Evolutionary conservation across 352 stramenopile genomes (phyloP), one percentile per base, ranked within the genome.

Genomic region (Phytophthora macrochlamydospora): DNA sequence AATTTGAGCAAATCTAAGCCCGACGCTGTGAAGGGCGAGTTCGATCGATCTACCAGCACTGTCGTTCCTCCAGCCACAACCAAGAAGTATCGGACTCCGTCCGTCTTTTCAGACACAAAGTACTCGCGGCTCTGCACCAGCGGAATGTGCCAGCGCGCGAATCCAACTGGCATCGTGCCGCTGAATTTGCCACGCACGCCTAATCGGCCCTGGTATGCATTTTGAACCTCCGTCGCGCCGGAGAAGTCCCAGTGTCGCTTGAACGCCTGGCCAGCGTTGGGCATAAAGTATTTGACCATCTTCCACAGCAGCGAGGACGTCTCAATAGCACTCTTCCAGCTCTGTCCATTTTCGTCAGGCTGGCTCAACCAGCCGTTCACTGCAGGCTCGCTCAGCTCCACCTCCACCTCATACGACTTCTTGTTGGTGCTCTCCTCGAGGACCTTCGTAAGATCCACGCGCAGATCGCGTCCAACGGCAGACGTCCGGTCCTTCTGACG

Each of bases 61-160:
- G 85, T 78, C 1, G 71, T 87, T 40, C 78, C 83, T 42, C 75
- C 83, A 0, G 89, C 82, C 44, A 94, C 84, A 48, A 97, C 86
- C 12, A 97, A 78, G 50, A 97, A 96, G 51, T 97, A 97, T 32
- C 91, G 87, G 57, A 97, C 89, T 29, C 90, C 91, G 62, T 97
- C 91, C 5, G 91, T 97, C 76, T 97, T 97, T 70, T 97, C 91
- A 8, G 89, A 94, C 8, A 96, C 82, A 63, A 85, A 95, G 64
- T 97, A 97, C 60, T 94, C 89, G 43, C 80, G 75, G 42, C 83
- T 79, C 65, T 91, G 85, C 43, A 96, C 85, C n/a, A 91, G 61
- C 37, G 88, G 85, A 51, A 97, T 94, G 65, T 97, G 85, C 75
- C 82, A 92, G 37, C 89, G 85, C n/a, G 90, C 90, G 83, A 97